Evolutionary conservation across 805 yeast species (phyloP).

Genomic region (Schizosaccharomyces japonicus): DNA sequence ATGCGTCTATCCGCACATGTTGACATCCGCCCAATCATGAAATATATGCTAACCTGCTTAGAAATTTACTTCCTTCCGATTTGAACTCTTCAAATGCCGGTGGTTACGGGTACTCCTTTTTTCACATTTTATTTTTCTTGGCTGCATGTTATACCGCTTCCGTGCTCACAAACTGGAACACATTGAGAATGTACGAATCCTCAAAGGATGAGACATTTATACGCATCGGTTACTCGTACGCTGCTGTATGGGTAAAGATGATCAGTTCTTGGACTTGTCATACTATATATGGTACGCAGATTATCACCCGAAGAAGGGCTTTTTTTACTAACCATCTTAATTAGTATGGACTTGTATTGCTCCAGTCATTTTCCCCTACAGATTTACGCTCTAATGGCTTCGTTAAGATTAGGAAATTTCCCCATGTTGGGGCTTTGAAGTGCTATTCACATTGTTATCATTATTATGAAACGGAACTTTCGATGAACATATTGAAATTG

Average conservation of each 20-base stretch:
- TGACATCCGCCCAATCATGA: too few species aligned
- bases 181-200: slow-evolving; percentile 37
- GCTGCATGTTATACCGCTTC: slow-evolving; percentile 97
- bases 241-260: slow-evolving; percentile 84
- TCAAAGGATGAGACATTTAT: slow-evolving; percentile 62
- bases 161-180: slow-evolving; percentile 40
- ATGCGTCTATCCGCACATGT: slow-evolving; percentile 59
- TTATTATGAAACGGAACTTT: too few species aligned
- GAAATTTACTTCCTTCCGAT: not conserved
- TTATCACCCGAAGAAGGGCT: not conserved
- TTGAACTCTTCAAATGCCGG: slow-evolving; percentile 25
- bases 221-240: slow-evolving; percentile 92
- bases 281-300: slow-evolving; percentile 28
- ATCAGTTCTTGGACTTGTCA: slow-evolving; percentile 83
- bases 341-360: slow-evolving; percentile 1
- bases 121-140: slow-evolving; percentile 74
- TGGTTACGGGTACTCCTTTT: slow-evolving; percentile 56
- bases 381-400: not conserved
- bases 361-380: not conserved
- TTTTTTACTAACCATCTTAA: not conserved
- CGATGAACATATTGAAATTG: too few species aligned
- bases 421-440: too few species aligned
- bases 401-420: too few species aligned
- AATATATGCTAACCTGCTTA: not conserved
- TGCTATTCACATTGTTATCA: too few species aligned